These are phyloP conservation scores for Penicillium paxilli DNA, from an alignment of 495 filamentous ascomycete genomes.

Conservation along the genomic window DNA sequence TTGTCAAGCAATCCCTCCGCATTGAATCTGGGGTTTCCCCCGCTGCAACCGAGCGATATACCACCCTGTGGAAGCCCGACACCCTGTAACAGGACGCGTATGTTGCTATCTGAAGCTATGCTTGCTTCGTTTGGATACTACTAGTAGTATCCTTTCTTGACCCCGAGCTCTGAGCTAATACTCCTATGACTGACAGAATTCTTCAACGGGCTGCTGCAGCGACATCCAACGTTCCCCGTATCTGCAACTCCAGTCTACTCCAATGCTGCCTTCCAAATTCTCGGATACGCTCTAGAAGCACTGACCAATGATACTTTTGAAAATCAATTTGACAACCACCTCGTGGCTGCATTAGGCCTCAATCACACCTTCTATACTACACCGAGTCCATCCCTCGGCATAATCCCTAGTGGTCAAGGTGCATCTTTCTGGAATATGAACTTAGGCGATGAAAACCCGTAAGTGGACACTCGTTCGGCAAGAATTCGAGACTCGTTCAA, in stretches of 20 bases:
- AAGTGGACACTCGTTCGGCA: conserved; percentile 11
- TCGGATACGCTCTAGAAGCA: conserved; percentile 55
- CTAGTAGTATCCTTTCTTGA: background rate
- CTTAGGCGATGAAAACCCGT: conserved; percentile 48
- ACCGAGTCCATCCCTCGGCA: conserved; percentile 24
- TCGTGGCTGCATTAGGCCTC: conserved; percentile 43
- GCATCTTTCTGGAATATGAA: conserved; percentile 34
- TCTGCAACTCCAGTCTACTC: conserved; percentile 57
- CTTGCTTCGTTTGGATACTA: background rate
- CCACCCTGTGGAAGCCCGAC: conserved; percentile 20
- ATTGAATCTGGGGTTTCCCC: conserved; percentile 36
- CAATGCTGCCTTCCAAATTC: conserved; percentile 57
- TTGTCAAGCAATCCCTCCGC: conserved; percentile 37
- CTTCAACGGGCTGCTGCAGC: conserved; percentile 46
- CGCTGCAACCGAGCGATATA: conserved; percentile 14
- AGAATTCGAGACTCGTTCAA: too few species aligned
- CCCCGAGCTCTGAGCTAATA: too few species aligned
- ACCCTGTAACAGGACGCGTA: conserved; percentile 25
- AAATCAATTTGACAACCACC: conserved; percentile 12
- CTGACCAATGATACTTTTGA: conserved; percentile 8
- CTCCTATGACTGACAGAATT: too few species aligned
- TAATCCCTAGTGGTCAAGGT: conserved; percentile 36
- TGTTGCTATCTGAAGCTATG: background rate
- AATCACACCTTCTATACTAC: conserved; percentile 29
- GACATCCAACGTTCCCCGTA: conserved; percentile 47